Conservation (phyloP, 257 asterid genomes). For the Penstemon barbatus region DNA sequence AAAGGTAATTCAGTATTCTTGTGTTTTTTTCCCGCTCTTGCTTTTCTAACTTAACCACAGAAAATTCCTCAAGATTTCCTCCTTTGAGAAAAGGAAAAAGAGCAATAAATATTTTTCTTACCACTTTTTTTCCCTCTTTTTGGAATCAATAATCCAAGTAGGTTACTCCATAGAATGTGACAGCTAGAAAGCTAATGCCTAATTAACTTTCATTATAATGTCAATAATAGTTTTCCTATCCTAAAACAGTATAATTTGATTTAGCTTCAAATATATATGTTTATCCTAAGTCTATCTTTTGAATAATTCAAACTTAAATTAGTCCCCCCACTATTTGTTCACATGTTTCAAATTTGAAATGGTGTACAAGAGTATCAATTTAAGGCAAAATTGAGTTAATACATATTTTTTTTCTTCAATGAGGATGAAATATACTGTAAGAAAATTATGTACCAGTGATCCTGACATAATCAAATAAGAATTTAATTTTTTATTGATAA, state of each 20-base stretch:
- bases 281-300: neutral
- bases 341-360: neutral
- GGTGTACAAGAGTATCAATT: neutral
- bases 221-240: conserved; percentile 18
- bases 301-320: neutral
- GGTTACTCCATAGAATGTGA: conserved; percentile 24
- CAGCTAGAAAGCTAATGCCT: conserved; percentile 34
- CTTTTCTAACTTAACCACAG: conserved; percentile 26
- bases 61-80: conserved; percentile 19
- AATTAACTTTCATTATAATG: conserved; percentile 4
- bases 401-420: too few species aligned
- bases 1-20: conserved; percentile 25
- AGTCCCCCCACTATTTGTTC: neutral
- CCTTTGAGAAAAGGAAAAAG: neutral
- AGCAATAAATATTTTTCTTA: conserved; percentile 20
- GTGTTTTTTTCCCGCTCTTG: conserved; percentile 49
- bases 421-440: too few species aligned
- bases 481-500: too few species aligned
- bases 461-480: too few species aligned
- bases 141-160: conserved; percentile 21
- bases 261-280: neutral
- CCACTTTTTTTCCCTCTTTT: conserved; percentile 3
- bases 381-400: too few species aligned
- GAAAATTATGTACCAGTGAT: too few species aligned
- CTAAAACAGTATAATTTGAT: neutral